Percentiles rank a stretch among this genome's conserved stretches.
These are phyloP conservation scores for Elymus sibiricus DNA, from an alignment of 176 grass and related monocot genomes.

Conservation along the genomic window DNA sequence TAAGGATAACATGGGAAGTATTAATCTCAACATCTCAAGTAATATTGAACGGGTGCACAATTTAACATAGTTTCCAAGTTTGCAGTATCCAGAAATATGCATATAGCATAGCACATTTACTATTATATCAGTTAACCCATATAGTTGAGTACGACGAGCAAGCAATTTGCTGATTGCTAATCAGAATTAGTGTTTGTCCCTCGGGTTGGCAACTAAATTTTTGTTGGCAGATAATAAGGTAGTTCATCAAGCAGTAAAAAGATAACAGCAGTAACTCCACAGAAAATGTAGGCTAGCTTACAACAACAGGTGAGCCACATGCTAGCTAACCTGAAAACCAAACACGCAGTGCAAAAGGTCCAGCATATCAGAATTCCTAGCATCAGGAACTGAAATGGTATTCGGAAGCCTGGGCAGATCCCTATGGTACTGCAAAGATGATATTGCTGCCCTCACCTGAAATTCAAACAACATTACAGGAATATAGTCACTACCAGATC, in stretches of 20 bases:
- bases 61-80: slow-evolving; percentile 5
- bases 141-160: background rate
- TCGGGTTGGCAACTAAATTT: background rate
- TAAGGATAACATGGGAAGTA: background rate
- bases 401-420: slow-evolving; percentile 68
- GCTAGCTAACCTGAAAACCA: slow-evolving; percentile 89
- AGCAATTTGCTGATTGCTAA: background rate
- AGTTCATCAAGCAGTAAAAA: background rate
- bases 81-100: background rate
- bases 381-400: slow-evolving; percentile 60
- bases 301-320: background rate
- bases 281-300: background rate
- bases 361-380: slow-evolving; percentile 87
- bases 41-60: background rate
- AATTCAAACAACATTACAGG: slow-evolving; percentile 23
- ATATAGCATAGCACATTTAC: no score
- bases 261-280: background rate
- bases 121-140: background rate
- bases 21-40: background rate
- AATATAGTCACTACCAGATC: background rate
- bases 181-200: background rate
- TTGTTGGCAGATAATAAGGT: background rate
- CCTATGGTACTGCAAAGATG: slow-evolving; percentile 73
- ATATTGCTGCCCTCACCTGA: slow-evolving; percentile 84
- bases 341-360: slow-evolving; percentile 88